Base-by-base conservation (phyloP, 2,329 filamentous ascomycete species). In the Dactylellina parvicollis region DNA sequence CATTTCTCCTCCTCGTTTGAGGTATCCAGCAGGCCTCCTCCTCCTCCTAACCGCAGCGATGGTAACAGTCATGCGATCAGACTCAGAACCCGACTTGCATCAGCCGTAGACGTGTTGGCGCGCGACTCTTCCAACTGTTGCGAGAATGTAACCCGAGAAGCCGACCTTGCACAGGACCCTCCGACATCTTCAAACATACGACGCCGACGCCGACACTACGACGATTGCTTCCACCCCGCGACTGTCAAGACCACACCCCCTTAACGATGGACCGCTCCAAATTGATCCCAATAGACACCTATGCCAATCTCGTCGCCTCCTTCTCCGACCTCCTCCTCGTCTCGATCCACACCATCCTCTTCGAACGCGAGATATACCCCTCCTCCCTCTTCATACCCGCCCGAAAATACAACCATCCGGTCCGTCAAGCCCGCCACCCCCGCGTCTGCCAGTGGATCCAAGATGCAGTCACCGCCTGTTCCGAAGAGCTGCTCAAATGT, bases 351-450 rank as follows among this genome's bases (percentile, higher is more conserved):
- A 91, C 92, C 70, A 89, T 97, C 77, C 87, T 96, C 76, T 94
- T 89, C 83, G 88, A 95, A 78, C 90, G 93, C 77, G 81, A 82
- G 71, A 87, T 96, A 78, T 97, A 97, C 81, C 92, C 93, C 0
- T 81, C 83, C 52, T 82, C 86, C 26, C 91, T 92, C 34, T 97
- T 96, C 82, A 86, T 94, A 67, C 87, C 89, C 42, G 87, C 89
- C 38, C 87, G 90, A 75, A 92, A 91, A 78, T 93, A 93, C 84
- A 92, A 94, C 82, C 88, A 92, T 69, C 86, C 92, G 28, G 90
- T 96, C 47, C 89, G 90, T 77, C 92, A 96, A 80, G 94, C 88
- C 72, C 90, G 92, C 67, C 92, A 96, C 80, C 92, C 93, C 0
- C 87, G 87, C 77, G 90, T 96, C 75, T 96, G 92, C 84, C 83